These are phyloP conservation scores for Fraxinus velutina DNA, from an alignment of 305 asterid species.

Conservation along the genomic window DNA sequence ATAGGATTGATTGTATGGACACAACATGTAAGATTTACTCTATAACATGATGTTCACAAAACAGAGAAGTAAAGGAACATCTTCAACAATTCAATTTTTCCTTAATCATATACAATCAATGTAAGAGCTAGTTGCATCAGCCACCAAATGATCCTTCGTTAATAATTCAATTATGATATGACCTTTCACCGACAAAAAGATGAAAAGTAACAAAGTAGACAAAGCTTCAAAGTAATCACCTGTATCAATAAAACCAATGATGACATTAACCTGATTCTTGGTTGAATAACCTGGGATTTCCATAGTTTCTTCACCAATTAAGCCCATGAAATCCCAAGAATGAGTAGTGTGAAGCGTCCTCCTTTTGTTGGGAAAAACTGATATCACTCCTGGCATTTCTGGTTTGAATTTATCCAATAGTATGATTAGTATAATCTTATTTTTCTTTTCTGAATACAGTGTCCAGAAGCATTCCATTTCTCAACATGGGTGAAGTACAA, in stretches of 20 bases:
- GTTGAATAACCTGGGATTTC: constrained; percentile 89
- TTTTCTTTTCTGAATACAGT: not conserved
- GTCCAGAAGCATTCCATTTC: not conserved
- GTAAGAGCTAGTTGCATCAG: not conserved
- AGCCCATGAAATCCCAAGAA: constrained; percentile 99
- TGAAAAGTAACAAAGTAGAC: not conserved
- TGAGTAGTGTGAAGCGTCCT: constrained; percentile 87
- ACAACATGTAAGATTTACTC: not conserved
- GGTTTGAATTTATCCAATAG: constrained; percentile 29
- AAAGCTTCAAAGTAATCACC: constrained; percentile 38
- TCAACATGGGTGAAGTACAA: not conserved
- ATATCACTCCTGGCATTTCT: constrained; percentile 91
- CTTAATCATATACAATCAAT: not conserved
- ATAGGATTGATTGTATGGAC: not conserved
- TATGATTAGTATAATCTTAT: not conserved
- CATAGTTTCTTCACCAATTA: constrained; percentile 72
- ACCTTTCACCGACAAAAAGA: constrained; percentile 1
- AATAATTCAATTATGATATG: not conserved
- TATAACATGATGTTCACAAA: not conserved
- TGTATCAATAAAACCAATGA: constrained; percentile 89
- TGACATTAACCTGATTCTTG: constrained; percentile 83
- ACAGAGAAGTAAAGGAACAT: constrained; percentile 10
- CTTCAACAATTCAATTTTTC: constrained; percentile 2
- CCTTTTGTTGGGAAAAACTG: constrained; percentile 76
- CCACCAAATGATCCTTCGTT: not conserved